Conservation (phyloP, 306 rosid genomes). For the Pyrus communis region DNA sequence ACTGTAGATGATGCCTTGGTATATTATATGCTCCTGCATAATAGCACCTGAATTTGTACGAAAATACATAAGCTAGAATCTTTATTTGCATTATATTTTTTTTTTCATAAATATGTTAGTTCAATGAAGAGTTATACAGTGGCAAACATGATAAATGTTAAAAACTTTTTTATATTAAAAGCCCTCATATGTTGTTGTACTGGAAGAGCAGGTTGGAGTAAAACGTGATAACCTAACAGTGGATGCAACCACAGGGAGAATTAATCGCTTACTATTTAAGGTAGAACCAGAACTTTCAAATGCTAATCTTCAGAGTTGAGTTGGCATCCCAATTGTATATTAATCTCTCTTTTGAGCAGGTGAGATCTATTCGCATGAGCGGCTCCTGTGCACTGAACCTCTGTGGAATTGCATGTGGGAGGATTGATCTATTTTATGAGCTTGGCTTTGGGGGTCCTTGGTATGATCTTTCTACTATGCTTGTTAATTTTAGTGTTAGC, state of each 20-base stretch:
- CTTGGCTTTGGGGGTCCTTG: constrained; percentile 87
- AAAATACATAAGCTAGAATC: neutral
- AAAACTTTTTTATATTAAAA: neutral
- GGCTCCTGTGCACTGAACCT: constrained; percentile 96
- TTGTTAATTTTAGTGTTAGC: neutral
- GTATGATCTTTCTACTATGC: constrained; percentile 35
- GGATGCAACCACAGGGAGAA: constrained; percentile 55
- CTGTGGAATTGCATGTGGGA: constrained; percentile 95
- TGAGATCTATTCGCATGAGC: constrained; percentile 83
- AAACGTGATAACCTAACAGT: constrained; percentile 64
- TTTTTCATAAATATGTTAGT: neutral
- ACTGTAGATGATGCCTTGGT: neutral
- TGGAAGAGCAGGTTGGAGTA: constrained; percentile 74
- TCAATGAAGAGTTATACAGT: neutral
- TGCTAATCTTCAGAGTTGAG: constrained; percentile 9
- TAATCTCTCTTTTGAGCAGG: constrained; percentile 39
- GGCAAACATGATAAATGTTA: neutral
- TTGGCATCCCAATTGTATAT: constrained; percentile 4
- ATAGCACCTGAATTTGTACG: neutral
- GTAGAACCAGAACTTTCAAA: constrained; percentile 31
- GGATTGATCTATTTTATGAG: constrained; percentile 73
- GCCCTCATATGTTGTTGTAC: constrained; percentile 9
- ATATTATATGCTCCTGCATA: neutral
- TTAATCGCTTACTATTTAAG: constrained; percentile 80
- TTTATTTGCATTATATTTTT: no score